These are phyloP conservation scores for Filobasidium floriforme DNA, from an alignment of 768 basidiomycete genomes.

Conservation along the genomic window DNA sequence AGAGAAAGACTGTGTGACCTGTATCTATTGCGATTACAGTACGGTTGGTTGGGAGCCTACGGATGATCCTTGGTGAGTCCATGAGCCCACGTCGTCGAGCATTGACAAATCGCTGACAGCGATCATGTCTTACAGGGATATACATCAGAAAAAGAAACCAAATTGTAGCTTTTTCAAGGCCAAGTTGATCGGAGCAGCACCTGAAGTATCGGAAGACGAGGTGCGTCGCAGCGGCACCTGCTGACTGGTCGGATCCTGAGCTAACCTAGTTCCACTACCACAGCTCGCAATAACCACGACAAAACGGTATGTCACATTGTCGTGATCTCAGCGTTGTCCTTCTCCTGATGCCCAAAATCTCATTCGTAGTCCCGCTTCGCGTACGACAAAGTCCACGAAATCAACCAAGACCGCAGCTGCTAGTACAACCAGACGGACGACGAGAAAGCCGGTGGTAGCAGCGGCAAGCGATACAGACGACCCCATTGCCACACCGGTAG, in stretches of 20 bases:
- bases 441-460: background rate
- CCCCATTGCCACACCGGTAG: background rate
- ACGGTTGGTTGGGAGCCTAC: constrained; percentile 78
- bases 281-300: background rate
- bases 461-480: background rate
- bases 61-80: constrained; percentile 75
- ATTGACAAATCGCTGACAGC: constrained; percentile 6
- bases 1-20: constrained; percentile 73
- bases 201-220: background rate
- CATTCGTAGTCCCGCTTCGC: background rate
- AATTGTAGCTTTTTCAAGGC: constrained; percentile 52
- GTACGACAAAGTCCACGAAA: background rate
- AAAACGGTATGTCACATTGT: background rate
- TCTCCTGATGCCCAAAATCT: background rate
- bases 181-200: constrained; percentile 1
- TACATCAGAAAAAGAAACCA: constrained; percentile 62
- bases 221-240: background rate
- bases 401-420: background rate
- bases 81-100: background rate
- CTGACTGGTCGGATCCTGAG: background rate
- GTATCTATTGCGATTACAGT: constrained; percentile 71
- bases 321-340: too few species aligned
- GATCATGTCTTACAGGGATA: constrained; percentile 45
- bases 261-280: background rate
- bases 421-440: background rate